Conservation (phyloP, 192 early-diverging fungal species). For the Backusella westeae region DNA sequence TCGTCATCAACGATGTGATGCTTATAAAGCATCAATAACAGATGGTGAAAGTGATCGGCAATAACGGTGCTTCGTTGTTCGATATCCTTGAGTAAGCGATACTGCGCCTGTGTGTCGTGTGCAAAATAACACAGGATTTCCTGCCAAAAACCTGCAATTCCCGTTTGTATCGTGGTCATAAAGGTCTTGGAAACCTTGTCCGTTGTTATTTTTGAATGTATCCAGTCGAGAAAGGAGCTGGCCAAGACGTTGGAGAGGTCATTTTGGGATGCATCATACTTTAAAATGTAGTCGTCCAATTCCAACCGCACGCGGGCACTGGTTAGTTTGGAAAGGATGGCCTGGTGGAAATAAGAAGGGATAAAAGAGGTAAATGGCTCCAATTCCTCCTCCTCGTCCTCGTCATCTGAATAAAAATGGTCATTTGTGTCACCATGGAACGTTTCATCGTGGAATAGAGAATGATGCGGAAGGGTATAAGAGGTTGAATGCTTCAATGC, state of each 20-base stretch:
- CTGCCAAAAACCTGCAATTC: slow-evolving; percentile 39
- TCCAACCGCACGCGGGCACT: slow-evolving; percentile 41
- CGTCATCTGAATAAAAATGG: neutral
- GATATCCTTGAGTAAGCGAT: slow-evolving; percentile 31
- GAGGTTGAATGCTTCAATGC: neutral
- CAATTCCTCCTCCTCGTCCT: neutral
- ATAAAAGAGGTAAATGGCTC: slow-evolving; percentile 38
- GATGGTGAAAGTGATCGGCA: slow-evolving; percentile 35
- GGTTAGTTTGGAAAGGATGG: slow-evolving; percentile 37
- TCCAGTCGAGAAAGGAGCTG: slow-evolving; percentile 31
- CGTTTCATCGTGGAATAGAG: neutral
- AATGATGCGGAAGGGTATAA: neutral
- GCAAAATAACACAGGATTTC: slow-evolving; percentile 38
- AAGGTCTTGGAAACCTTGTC: neutral
- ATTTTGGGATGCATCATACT: slow-evolving; percentile 36
- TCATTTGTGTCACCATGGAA: slow-evolving; percentile 25
- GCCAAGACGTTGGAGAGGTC: slow-evolving; percentile 30
- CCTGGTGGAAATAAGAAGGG: slow-evolving; percentile 37
- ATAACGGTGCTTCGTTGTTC: slow-evolving; percentile 11
- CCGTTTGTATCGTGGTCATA: slow-evolving; percentile 25
- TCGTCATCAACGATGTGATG: slow-evolving; percentile 43
- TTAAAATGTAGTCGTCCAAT: slow-evolving; percentile 44
- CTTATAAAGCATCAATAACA: slow-evolving; percentile 44
- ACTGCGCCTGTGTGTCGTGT: slow-evolving; percentile 30
- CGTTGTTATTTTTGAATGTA: neutral